Percentiles rank a stretch among this genome's conserved stretches.
These are phyloP conservation scores for Colletotrichum salicis DNA, from an alignment of 2,329 filamentous ascomycete species.

Conservation along the genomic window DNA sequence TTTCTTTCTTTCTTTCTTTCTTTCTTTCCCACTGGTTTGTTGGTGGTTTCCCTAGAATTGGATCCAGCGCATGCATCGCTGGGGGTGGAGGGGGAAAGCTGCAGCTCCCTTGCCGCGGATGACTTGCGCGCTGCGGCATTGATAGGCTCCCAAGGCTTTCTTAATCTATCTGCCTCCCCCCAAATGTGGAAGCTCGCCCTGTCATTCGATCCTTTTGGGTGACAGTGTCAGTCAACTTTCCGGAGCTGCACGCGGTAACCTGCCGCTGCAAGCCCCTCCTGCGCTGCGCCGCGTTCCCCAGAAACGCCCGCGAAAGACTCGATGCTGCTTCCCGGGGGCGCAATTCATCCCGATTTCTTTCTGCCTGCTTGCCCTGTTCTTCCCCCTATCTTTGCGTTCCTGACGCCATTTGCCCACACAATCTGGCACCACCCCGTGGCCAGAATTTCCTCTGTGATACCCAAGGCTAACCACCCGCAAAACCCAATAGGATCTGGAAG, in stretches of 20 bases:
- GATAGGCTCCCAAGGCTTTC: conserved; percentile 47
- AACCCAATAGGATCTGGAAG: conserved; percentile 86
- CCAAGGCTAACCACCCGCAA: conserved; percentile 12
- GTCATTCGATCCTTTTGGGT: conserved; percentile 20
- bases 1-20: background rate
- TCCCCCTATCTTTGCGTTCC: conserved; percentile 4
- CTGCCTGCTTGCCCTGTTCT: background rate
- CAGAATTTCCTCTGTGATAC: background rate
- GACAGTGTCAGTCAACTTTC: conserved; percentile 10
- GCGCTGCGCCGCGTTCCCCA: conserved; percentile 13
- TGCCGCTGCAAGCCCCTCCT: conserved; percentile 4
- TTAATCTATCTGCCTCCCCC: background rate
- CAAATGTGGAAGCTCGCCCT: conserved; percentile 25
- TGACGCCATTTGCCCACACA: conserved; percentile 5
- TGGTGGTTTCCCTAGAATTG: conserved; percentile 28
- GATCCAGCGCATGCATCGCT: conserved; percentile 13
- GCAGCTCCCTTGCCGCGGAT: conserved; percentile 43
- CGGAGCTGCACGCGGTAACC: conserved; percentile 23
- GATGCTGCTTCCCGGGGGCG: background rate
- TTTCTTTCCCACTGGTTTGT: conserved; percentile 8
- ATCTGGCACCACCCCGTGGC: conserved; percentile 8
- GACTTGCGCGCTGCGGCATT: conserved; percentile 40
- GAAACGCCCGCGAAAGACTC: conserved; percentile 9
- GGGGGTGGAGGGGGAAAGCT: background rate
- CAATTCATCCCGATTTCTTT: conserved; percentile 6